Evolutionary conservation across 257 asterid genomes (phyloP).

Genomic region (Pogostemon cablin): DNA sequence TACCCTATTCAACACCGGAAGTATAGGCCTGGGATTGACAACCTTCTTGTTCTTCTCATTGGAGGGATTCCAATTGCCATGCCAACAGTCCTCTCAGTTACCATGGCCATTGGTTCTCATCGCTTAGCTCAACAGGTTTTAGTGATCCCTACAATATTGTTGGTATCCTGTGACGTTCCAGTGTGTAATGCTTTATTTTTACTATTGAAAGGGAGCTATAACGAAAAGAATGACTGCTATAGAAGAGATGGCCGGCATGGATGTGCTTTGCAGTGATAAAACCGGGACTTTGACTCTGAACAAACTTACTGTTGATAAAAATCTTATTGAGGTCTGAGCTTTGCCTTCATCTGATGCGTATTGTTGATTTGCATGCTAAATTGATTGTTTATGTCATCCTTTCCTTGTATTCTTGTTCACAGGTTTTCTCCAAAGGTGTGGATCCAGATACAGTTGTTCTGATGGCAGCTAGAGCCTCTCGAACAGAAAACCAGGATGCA

Average conservation of each 20-base stretch:
- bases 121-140: constrained; percentile 94
- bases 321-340: constrained; percentile 79
- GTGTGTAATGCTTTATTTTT: constrained; percentile 10
- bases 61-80: constrained; percentile 99
- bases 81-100: constrained; percentile 99
- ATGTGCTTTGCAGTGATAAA: constrained; percentile 96
- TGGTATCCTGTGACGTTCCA: neutral
- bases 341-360: constrained; percentile 1
- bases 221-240: constrained; percentile 98
- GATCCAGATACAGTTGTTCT: constrained; percentile 93
- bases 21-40: constrained; percentile 95
- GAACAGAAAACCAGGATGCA: constrained; percentile 96
- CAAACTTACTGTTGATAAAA: constrained; percentile 94
- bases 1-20: constrained; percentile 87
- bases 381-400: neutral
- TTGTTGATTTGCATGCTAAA: constrained; percentile 2
- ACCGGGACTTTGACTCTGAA: constrained; percentile 91
- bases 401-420: constrained; percentile 23
- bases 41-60: constrained; percentile 95
- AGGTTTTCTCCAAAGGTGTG: constrained; percentile 83
- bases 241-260: constrained; percentile 99
- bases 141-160: constrained; percentile 23
- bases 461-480: constrained; percentile 97
- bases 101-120: constrained; percentile 99
- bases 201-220: constrained; percentile 73